These are phyloP conservation scores for Grammothele lineata DNA, from an alignment of 768 basidiomycete species.

Conservation along the genomic window DNA sequence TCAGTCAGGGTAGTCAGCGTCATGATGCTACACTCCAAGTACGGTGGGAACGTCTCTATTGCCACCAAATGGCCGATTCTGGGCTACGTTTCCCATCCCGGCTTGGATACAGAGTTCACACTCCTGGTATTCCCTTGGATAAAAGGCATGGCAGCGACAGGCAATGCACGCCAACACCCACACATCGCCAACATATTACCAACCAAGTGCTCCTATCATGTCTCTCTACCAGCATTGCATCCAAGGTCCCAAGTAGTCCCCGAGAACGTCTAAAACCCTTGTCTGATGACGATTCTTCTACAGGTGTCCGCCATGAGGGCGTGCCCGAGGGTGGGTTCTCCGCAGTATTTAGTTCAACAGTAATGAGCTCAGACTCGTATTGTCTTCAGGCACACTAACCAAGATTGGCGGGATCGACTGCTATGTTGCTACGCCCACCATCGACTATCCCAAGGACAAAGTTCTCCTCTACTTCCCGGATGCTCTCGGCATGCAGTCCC, in stretches of 20 bases:
- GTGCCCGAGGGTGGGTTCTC: conserved; percentile 29
- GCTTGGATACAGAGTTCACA: too few relatives aligned
- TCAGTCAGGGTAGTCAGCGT: too few relatives aligned
- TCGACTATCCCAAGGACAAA: conserved; percentile 34
- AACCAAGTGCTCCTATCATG: too few relatives aligned
- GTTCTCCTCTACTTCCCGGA: conserved; percentile 37
- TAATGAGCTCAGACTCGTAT: neutral
- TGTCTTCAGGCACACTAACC: conserved; percentile 28
- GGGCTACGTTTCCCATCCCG: too few relatives aligned
- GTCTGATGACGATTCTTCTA: neutral
- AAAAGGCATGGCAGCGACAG: too few relatives aligned
- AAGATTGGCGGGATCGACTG: conserved; percentile 33
- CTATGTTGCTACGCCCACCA: conserved; percentile 38
- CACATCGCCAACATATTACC: too few relatives aligned
- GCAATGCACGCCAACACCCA: too few relatives aligned
- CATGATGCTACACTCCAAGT: too few relatives aligned
- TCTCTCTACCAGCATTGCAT: conserved; percentile 55
- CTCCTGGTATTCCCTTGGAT: too few relatives aligned
- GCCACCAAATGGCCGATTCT: too few relatives aligned
- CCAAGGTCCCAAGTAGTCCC: conserved; percentile 34
- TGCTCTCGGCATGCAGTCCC: conserved; percentile 24
- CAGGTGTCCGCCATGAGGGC: conserved; percentile 34
- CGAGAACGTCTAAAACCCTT: too few relatives aligned
- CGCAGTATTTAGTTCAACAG: neutral
- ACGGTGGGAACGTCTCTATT: too few relatives aligned